Percentiles rank a stretch among this genome's conserved stretches.
These are phyloP conservation scores for Raphidocelis subcapitata DNA, from an alignment of 139 green algal species.

Conservation along the genomic window DNA sequence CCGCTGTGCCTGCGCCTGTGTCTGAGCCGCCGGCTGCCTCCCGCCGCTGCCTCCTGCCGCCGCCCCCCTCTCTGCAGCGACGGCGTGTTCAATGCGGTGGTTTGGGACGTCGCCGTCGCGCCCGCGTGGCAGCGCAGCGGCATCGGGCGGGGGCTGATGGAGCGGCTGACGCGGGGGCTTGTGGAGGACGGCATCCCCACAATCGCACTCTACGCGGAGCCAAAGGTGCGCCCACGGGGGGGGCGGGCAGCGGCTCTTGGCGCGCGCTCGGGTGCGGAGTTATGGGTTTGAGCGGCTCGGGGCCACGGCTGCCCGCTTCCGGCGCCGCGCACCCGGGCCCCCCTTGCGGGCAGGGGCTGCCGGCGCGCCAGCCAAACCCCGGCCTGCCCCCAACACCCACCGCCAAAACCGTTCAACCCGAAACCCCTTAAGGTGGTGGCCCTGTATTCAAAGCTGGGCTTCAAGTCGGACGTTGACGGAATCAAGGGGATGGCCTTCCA, in stretches of 20 bases:
- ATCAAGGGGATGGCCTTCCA: too few relatives aligned
- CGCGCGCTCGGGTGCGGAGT: too few relatives aligned
- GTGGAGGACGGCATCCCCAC: constrained; percentile 71
- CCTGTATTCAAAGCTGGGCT: constrained; percentile 86
- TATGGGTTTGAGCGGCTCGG: too few relatives aligned
- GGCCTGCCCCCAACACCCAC: too few relatives aligned
- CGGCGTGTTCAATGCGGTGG: constrained; percentile 71
- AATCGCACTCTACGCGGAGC: constrained; percentile 76
- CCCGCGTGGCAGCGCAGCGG: constrained; percentile 82
- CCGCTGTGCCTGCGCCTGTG: too few relatives aligned
- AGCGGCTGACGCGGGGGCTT: constrained; percentile 73
- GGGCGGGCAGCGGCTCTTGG: not conserved
- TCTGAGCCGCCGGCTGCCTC: too few relatives aligned
- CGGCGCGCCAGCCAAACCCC: too few relatives aligned
- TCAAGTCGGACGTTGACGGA: constrained; percentile 57
- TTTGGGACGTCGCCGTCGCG: constrained; percentile 86
- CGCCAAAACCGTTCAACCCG: too few relatives aligned
- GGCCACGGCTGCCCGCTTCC: too few relatives aligned
- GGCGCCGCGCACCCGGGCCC: too few relatives aligned
- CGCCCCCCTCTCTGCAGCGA: constrained; percentile 40
- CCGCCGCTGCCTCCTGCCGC: too few relatives aligned
- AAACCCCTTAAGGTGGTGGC: constrained; percentile 73
- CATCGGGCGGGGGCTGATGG: constrained; percentile 75
- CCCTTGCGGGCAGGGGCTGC: too few relatives aligned
- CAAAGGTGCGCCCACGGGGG: constrained; percentile 27